These are phyloP conservation scores for Tripidium arundinaceum DNA, from an alignment of 202 grass and related monocot species.

Conservation along the genomic window DNA sequence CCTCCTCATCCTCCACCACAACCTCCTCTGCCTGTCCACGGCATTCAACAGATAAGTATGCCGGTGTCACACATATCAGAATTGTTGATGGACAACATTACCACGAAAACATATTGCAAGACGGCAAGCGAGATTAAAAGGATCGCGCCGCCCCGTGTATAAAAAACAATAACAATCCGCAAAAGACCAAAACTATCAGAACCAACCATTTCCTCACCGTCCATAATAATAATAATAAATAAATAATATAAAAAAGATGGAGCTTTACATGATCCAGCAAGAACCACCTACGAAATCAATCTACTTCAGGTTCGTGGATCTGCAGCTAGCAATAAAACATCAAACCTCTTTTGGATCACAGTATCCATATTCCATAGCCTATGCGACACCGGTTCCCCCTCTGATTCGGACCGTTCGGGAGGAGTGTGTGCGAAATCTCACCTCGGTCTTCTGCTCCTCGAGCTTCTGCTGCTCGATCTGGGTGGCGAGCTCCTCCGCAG, in stretches of 20 bases:
- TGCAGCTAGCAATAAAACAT: neutral
- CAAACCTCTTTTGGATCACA: neutral
- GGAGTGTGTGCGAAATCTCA: neutral
- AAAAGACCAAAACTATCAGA: neutral
- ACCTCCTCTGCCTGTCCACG: slow-evolving; percentile 46
- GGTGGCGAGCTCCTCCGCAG: slow-evolving; percentile 53
- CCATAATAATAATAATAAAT: neutral
- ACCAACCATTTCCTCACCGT: slow-evolving; percentile 3
- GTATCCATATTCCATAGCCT: neutral
- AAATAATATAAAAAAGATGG: neutral
- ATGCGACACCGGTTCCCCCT: neutral
- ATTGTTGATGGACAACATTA: neutral
- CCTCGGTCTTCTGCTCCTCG: slow-evolving; percentile 44
- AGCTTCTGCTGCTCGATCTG: slow-evolving; percentile 58
- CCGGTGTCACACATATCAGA: neutral
- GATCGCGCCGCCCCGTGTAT: neutral
- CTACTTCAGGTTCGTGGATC: neutral
- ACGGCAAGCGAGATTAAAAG: neutral
- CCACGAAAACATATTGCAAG: neutral
- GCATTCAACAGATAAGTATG: neutral
- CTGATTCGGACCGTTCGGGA: neutral
- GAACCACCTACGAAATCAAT: neutral
- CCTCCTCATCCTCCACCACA: slow-evolving; percentile 58
- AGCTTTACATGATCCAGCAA: neutral
- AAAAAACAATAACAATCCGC: neutral